phyloP scores from a whole-genome alignment of 2,329 filamentous ascomycete genomes.

The Fusarium tuaranense region DNA sequence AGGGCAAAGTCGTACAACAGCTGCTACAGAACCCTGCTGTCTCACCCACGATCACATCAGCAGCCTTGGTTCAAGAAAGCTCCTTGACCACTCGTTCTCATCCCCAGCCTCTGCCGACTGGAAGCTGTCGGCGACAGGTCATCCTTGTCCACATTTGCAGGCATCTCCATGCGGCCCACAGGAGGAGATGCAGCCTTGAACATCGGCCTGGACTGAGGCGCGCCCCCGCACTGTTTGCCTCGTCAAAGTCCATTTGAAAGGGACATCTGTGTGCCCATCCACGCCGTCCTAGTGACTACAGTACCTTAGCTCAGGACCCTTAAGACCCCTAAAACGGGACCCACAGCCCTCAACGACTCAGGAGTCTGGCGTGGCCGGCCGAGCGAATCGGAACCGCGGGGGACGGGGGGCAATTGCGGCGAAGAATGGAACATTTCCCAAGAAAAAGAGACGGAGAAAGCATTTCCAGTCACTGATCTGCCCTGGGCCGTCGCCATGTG shows the following conservation, averaged over 20 bases:
- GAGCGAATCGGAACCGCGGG: conserved; percentile 33
- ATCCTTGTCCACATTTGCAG: conserved; percentile 20
- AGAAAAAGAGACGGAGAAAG: conserved; percentile 10
- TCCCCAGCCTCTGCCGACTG: conserved; percentile 13
- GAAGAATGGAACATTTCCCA: conserved; percentile 23
- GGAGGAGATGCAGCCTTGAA: conserved; percentile 22
- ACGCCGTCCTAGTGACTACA: background rate
- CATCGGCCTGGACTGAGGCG: conserved; percentile 9
- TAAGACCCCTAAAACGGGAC: conserved; percentile 33
- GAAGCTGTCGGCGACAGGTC: conserved; percentile 26
- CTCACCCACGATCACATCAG: conserved; percentile 6
- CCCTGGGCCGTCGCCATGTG: conserved; percentile 15
- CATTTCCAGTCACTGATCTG: background rate
- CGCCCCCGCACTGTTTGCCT: conserved; percentile 37
- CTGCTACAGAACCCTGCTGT: background rate
- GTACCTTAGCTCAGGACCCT: background rate
- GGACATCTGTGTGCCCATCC: background rate
- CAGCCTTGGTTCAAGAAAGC: background rate
- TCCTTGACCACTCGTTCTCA: conserved; percentile 28
- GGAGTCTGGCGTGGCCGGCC: conserved; percentile 22
- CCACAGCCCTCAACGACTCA: conserved; percentile 34
- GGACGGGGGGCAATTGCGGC: conserved; percentile 11
- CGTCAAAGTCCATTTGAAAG: conserved; percentile 31
- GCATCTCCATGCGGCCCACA: conserved; percentile 15
- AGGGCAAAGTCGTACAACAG: background rate